phyloP scores from a whole-genome alignment of 306 rosid species.

The Betula pendula region DNA sequence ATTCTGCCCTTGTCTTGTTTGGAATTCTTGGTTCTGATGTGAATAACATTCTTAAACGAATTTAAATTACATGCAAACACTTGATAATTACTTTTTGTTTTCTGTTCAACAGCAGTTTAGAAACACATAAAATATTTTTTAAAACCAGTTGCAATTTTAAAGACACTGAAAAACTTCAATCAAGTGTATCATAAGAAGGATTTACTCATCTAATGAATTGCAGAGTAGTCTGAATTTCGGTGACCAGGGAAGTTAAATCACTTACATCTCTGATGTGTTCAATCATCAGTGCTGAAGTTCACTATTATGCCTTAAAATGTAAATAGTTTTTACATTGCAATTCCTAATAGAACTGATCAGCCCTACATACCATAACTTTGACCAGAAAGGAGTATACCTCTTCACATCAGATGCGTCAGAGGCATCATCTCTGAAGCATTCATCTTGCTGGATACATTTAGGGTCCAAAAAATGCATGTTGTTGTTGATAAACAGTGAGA shows the following conservation, averaged over 20 bases:
- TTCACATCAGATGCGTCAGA: constrained; percentile 30
- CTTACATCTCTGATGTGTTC: not conserved
- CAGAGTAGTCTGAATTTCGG: not conserved
- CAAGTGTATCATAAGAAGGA: not conserved
- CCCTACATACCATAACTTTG: not conserved
- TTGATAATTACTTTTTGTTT: not conserved
- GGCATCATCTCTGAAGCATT: constrained; percentile 35
- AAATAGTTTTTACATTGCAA: not conserved
- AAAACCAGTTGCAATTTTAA: not conserved
- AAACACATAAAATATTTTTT: not conserved
- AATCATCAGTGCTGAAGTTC: not conserved
- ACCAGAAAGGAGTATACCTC: constrained; percentile 45
- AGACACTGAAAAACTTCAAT: not conserved
- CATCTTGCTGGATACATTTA: constrained; percentile 30
- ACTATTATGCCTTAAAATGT: not conserved
- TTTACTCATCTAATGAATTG: not conserved
- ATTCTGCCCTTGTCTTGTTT: no score
- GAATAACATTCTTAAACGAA: not conserved
- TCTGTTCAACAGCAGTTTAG: not conserved
- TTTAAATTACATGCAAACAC: not conserved
- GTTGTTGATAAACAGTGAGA: constrained; percentile 64
- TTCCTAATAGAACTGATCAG: not conserved
- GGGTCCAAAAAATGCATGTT: constrained; percentile 36
- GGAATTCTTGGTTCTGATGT: no score
- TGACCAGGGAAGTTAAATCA: not conserved